A percentile compares a stretch with the other conserved stretches of the same genome.
Conservation (phyloP, 2,329 filamentous ascomycete species). For the Alternaria arborescens region DNA sequence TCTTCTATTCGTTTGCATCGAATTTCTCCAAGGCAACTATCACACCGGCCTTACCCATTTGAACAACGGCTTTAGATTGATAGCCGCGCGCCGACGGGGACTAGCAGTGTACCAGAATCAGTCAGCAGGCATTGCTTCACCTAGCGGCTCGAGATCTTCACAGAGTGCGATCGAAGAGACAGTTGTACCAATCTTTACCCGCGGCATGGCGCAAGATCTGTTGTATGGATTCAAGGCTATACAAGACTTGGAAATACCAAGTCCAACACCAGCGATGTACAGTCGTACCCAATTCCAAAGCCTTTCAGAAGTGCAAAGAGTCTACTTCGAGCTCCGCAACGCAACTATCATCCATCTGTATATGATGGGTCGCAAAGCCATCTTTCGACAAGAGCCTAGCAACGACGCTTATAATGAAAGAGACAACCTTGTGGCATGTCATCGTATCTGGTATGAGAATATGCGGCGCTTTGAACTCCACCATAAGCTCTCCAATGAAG, state of each 20-base stretch:
- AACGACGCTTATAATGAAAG: conserved; percentile 16
- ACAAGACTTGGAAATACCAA: conserved; percentile 11
- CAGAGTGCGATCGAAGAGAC: conserved; percentile 22
- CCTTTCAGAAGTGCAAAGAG: conserved; percentile 27
- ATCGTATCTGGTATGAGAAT: conserved; percentile 25
- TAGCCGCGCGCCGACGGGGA: neutral
- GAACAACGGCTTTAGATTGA: conserved; percentile 51
- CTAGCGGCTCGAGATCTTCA: neutral
- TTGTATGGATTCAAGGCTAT: conserved; percentile 25
- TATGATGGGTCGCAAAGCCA: conserved; percentile 8
- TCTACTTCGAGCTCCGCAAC: conserved; percentile 33
- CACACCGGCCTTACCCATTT: conserved; percentile 54
- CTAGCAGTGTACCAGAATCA: neutral
- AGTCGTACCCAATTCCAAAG: conserved; percentile 10
- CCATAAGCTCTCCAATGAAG: conserved; percentile 16
- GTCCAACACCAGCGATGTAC: conserved; percentile 4
- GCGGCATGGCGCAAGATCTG: conserved; percentile 27
- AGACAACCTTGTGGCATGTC: conserved; percentile 21
- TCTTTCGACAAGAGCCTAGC: neutral
- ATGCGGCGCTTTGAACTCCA: conserved; percentile 10
- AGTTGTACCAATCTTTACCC: conserved; percentile 33
- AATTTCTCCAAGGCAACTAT: conserved; percentile 55
- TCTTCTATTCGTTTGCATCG: conserved; percentile 55
- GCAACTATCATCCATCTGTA: conserved; percentile 23
- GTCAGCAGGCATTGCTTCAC: neutral